Conservation (phyloP, 2,329 filamentous ascomycete genomes). For the Epichloe typhina region DNA sequence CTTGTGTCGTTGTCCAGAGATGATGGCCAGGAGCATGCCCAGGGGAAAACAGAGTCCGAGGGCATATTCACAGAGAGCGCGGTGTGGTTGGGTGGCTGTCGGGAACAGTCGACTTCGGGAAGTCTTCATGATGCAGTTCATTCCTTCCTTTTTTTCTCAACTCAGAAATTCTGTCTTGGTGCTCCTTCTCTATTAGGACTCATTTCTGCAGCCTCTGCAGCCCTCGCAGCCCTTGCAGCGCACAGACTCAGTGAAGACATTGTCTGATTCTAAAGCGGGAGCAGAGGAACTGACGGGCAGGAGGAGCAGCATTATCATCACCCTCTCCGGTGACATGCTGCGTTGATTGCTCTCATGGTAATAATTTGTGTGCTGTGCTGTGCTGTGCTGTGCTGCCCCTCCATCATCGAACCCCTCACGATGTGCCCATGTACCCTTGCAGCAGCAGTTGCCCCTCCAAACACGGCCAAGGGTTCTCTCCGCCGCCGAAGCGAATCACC, state of each 20-base stretch:
- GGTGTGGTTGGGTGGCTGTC: background rate
- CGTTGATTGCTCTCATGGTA: accelerated
- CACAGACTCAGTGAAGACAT: background rate
- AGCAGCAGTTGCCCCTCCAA: background rate
- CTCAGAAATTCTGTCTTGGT: background rate
- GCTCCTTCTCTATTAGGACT: background rate
- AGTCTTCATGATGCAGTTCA: background rate
- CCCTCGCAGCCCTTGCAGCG: background rate
- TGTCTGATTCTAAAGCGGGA: background rate
- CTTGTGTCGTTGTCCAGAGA: background rate
- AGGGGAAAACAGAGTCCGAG: background rate
- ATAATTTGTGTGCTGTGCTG: background rate
- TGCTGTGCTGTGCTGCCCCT: background rate
- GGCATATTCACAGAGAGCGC: background rate
- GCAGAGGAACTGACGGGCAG: no score
- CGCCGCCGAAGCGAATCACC: background rate
- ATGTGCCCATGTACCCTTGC: no score
- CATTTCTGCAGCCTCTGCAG: background rate
- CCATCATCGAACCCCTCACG: background rate
- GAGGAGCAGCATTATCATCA: no score
- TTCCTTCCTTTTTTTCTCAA: background rate
- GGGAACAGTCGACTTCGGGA: background rate
- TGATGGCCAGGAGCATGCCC: background rate
- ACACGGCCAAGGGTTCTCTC: background rate
- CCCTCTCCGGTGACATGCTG: no score